Evolutionary conservation across 1,139 yeast genomes (phyloP), one percentile per base, ranked within the genome.

Genomic region (Ogataea hybrid): DNA sequence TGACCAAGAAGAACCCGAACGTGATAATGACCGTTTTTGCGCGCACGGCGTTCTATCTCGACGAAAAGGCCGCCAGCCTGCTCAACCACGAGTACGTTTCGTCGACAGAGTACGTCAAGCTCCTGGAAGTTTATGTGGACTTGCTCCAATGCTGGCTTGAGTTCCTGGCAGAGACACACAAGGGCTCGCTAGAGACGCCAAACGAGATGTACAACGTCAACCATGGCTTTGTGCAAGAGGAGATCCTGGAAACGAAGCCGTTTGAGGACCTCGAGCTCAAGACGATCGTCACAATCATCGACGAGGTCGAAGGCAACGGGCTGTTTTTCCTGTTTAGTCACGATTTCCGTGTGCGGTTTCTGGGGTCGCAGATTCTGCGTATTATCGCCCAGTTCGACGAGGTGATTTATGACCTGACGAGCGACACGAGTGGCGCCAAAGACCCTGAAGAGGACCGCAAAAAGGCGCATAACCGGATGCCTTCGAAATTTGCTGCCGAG

Each of bases 241-340:
- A 63, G 31, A 59, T 57, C 50, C 64, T 46, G 29, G 63, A 57
- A 32, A 38, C 53, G 9, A 55, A 52, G 27, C 52, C 52, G 8
- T 47, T 56, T 15, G 92, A 86, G 46, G 89, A 83, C 44, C 64
- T 87, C 35, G 94, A 85, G 55, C 72, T 90, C 75, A 85, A 85
- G 53, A 80, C 79, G 28, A 79, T 87, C 31, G 81, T 87, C 52
- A 84, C 95, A 0, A 82, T 85, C 0, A 82, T 90, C 38, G 97
- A 92, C 61, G 97, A 90, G 51, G 85, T 90, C 7, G 98, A 94
- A 64, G 97, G 98, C 0, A 88, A 90, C 58, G 99, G 97, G 0
- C 65, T 94, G 29, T 92, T 87, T 59, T 92, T 94, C 58, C 68
- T 94, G 23, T 88, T 96, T 57, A 86, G 96, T 2, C 95, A 88